Base-by-base conservation (phyloP, 768 basidiomycete species). In the Hysterangium stoloniferum region DNA sequence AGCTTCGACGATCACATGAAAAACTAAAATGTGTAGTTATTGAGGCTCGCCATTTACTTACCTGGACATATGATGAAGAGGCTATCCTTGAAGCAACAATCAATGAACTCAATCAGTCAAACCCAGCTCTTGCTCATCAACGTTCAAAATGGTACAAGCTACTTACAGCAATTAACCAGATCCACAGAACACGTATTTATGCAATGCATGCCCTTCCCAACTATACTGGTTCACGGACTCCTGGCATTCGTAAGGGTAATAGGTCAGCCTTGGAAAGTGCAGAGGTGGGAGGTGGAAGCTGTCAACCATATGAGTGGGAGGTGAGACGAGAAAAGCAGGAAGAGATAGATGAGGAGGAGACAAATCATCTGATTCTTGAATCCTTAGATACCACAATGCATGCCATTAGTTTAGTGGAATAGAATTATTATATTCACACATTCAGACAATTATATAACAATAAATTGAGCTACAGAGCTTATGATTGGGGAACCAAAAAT, bases 31-130 rank as follows among this genome's bases (percentile, higher is more conserved):
- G 59, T 17, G 48, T 49, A 38, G 59, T 60, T 34, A 33, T 65
- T 24, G 61, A 66, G 34, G 32, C 61, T 9, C 55, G 58, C 6
- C 58, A 61, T 12, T 40, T 67, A 3, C 60, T 57, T 37, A 64
- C 60, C 0, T 59, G 53, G 1, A 60, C 64, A 17, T 9, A 34
- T n/a, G 60, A 64, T 37, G 60, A 66, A 31, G 60, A 63, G 17
- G 13, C 24, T 13, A 11, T 6, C 7, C 42, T 44, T 9, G 5
- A 6, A 11, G 5, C 7, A 24, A 19, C 22, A 24, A 27, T 44
- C 19, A 6, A 28, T 15, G 11, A 27, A 11, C 24, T 44, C 11
- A 5, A 28, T 11, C 11, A 6, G 6, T 11, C 6, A 9, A 7
- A 44, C 24, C 42, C 42, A 8, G 42, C 22, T 19, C 42, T 44